Conservation (phyloP, 1,284 basidiomycete species). For the Pseudozyma sp. region DNA sequence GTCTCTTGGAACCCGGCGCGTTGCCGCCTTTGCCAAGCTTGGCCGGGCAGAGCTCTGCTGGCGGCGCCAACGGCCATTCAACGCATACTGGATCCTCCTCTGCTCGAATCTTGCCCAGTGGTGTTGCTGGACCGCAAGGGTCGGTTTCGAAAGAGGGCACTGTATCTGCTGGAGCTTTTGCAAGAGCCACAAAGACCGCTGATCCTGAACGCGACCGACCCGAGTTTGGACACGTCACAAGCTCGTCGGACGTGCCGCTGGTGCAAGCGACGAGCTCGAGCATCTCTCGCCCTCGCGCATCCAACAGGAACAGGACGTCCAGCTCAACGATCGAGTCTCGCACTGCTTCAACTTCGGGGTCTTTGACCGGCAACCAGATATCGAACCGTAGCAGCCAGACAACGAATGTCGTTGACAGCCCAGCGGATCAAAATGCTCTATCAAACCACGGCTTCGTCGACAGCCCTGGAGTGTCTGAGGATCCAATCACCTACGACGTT, state of each 20-base stretch:
- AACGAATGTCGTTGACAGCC: constrained; percentile 16
- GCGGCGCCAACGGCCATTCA: neutral
- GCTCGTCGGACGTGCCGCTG: constrained; percentile 42
- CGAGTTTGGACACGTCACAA: constrained; percentile 42
- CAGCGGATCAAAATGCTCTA: neutral
- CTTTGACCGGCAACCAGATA: constrained; percentile 11
- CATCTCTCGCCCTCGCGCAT: constrained; percentile 26
- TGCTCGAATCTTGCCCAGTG: neutral
- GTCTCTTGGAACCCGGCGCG: constrained; percentile 9
- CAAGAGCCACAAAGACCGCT: constrained; percentile 14
- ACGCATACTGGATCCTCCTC: neutral
- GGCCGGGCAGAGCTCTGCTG: constrained; percentile 17
- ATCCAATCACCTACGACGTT: neutral
- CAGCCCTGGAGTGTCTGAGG: constrained; percentile 1
- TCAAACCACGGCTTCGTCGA: constrained; percentile 1
- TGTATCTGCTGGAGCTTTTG: constrained; percentile 41
- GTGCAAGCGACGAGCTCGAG: constrained; percentile 24
- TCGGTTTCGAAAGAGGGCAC: constrained; percentile 19
- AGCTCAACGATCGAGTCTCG: constrained; percentile 35
- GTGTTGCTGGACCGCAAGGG: constrained; percentile 8
- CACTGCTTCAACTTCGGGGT: constrained; percentile 25
- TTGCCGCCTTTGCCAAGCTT: constrained; percentile 38
- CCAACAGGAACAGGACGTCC: constrained; percentile 22
- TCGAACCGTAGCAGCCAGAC: constrained; percentile 44
- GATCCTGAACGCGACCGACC: constrained; percentile 14